Percentiles rank a stretch among this genome's conserved stretches.
phyloP scores from a whole-genome alignment of 352 stramenopile genomes.

The Phytophthora ohioensis region DNA sequence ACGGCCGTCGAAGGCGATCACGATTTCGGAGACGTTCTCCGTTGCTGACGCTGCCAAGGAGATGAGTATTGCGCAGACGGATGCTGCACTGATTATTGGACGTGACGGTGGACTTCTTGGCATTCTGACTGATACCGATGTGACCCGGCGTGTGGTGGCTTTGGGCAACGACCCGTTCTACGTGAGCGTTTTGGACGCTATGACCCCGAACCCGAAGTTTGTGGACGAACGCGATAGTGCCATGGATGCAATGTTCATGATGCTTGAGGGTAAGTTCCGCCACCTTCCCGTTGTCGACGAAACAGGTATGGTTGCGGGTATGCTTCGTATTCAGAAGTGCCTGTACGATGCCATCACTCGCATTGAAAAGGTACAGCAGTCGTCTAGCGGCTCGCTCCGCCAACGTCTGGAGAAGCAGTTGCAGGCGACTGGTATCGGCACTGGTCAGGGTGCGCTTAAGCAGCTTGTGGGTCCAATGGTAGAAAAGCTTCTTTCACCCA shows the following conservation, averaged over 20 bases:
- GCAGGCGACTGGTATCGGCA: slow-evolving; percentile 65
- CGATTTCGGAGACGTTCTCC: slow-evolving; percentile 83
- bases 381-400: slow-evolving; percentile 73
- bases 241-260: slow-evolving; percentile 93
- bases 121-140: slow-evolving; percentile 96
- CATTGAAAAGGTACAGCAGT: slow-evolving; percentile 92
- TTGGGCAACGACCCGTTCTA: slow-evolving; percentile 88
- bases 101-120: slow-evolving; percentile 90
- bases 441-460: slow-evolving; percentile 72
- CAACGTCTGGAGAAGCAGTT: slow-evolving; percentile 85
- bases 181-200: slow-evolving; percentile 85
- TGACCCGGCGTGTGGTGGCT: slow-evolving; percentile 86
- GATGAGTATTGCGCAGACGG: slow-evolving; percentile 91
- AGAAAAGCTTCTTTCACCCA: slow-evolving; percentile 87
- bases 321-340: slow-evolving; percentile 99
- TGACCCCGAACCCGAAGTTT: slow-evolving; percentile 91
- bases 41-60: slow-evolving; percentile 92
- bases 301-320: slow-evolving; percentile 92
- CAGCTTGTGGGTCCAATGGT: slow-evolving; percentile 86
- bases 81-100: slow-evolving; percentile 94
- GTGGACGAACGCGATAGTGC: slow-evolving; percentile 89
- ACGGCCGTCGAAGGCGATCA: slow-evolving; percentile 90
- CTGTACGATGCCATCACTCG: slow-evolving; percentile 98
- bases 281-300: slow-evolving; percentile 96
- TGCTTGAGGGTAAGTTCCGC: slow-evolving; percentile 94